Percentiles rank a stretch among this genome's conserved stretches.
Conservation (phyloP, 768 basidiomycete species). For the Cantharellus anzutake region DNA sequence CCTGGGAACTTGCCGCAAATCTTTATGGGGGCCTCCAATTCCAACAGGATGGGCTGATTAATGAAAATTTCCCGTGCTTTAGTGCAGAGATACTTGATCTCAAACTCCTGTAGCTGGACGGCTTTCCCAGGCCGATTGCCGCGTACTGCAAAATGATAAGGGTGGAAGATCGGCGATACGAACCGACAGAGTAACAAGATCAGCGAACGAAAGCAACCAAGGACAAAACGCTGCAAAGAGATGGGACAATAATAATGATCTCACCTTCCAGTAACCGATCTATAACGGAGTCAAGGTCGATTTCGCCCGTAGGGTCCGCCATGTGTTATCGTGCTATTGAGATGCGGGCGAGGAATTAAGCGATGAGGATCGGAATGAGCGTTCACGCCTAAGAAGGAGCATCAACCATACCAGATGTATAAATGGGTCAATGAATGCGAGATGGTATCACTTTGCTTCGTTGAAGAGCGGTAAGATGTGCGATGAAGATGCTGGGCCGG, state of each 20-base stretch:
- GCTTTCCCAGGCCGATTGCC: conserved; percentile 98
- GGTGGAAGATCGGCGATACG: background rate
- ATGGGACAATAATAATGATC: conserved; percentile 13
- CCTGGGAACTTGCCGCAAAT: conserved; percentile 66
- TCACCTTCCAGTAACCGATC: conserved; percentile 94
- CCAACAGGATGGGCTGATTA: conserved; percentile 92
- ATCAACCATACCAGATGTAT: too few relatives aligned
- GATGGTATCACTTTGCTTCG: too few relatives aligned
- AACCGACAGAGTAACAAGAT: background rate
- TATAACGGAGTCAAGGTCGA: conserved; percentile 99
- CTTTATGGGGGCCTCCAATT: conserved; percentile 98
- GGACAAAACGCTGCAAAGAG: background rate
- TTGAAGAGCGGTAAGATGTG: too few relatives aligned
- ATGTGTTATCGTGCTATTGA: conserved; percentile 1
- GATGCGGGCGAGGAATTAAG: background rate
- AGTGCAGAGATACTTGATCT: conserved; percentile 98
- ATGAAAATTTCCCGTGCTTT: conserved; percentile 99
- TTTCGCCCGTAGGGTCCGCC: conserved; percentile 35
- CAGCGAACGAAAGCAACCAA: too few relatives aligned
- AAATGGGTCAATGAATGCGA: too few relatives aligned
- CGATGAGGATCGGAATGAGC: background rate
- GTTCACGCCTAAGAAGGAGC: background rate
- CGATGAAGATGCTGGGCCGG: too few relatives aligned
- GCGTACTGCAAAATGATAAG: conserved; percentile 39
- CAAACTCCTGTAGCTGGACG: conserved; percentile 94